phyloP scores from a whole-genome alignment of 768 basidiomycete genomes.

The Hericium erinaceus region DNA sequence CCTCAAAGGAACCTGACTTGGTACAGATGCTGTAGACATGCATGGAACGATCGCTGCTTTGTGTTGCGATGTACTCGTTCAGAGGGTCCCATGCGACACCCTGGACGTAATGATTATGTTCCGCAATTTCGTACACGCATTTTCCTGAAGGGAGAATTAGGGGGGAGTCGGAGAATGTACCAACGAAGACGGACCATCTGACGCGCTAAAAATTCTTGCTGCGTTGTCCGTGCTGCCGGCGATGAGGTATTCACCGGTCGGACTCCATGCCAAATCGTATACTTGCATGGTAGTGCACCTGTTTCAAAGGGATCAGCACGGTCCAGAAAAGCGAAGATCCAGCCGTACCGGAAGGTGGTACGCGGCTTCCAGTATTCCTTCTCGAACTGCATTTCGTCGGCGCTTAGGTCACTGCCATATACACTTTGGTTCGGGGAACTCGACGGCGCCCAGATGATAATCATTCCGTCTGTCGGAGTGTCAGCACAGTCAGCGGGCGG shows the following conservation, averaged over 20 bases:
- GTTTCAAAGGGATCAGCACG: neutral
- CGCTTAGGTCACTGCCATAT: conserved; percentile 75
- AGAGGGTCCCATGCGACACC: conserved; percentile 98
- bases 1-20: conserved; percentile 76
- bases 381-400: conserved; percentile 79
- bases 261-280: conserved; percentile 97
- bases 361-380: conserved; percentile 94
- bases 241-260: conserved; percentile 86
- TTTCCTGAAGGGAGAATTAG: conserved; percentile 43
- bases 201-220: conserved; percentile 71
- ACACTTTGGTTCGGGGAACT: conserved; percentile 57
- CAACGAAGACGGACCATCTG: conserved; percentile 46
- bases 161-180: neutral
- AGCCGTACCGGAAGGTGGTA: conserved; percentile 66
- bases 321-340: neutral
- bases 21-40: conserved; percentile 83
- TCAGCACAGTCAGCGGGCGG: conserved; percentile 6
- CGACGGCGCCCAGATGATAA: conserved; percentile 90
- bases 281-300: conserved; percentile 94
- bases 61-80: conserved; percentile 95
- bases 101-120: conserved; percentile 95
- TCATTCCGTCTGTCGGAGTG: conserved; percentile 73
- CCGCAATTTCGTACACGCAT: conserved; percentile 83
- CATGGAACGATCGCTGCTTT: conserved; percentile 93
- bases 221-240: conserved; percentile 97